These are phyloP conservation scores for Pseudognaphalium luteoalbum DNA, from an alignment of 129 eudicot species.

Conservation along the genomic window DNA sequence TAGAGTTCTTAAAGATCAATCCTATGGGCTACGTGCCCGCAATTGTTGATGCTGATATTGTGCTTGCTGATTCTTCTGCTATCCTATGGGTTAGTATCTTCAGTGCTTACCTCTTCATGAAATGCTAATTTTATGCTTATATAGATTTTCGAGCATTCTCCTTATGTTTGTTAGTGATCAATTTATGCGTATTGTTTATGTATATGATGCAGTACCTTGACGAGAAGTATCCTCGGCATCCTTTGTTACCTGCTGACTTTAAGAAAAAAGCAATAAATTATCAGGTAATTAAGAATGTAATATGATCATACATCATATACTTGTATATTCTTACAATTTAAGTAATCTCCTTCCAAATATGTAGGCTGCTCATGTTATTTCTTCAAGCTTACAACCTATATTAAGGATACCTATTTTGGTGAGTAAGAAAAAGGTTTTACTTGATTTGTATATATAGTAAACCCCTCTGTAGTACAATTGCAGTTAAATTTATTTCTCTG, in stretches of 20 bases:
- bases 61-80: constrained; percentile 73
- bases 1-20: constrained; percentile 71
- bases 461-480: neutral
- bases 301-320: neutral
- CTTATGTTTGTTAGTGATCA: too few species aligned
- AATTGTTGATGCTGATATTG: constrained; percentile 56
- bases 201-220: constrained; percentile 57
- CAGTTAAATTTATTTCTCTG: neutral
- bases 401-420: constrained; percentile 52
- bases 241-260: constrained; percentile 62
- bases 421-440: neutral
- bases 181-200: neutral
- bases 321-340: neutral
- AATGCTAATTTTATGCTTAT: neutral
- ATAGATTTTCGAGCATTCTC: too few species aligned
- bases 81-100: constrained; percentile 61
- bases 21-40: constrained; percentile 75
- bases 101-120: neutral
- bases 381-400: constrained; percentile 74
- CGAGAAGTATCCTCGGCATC: constrained; percentile 69
- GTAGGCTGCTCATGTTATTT: constrained; percentile 71
- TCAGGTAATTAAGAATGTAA: constrained; percentile 52
- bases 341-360: constrained; percentile 1
- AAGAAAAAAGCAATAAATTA: constrained; percentile 54
- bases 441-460: neutral